Evolutionary conservation across 2,329 filamentous ascomycete genomes (phyloP).

Genomic region (Sordariomycetes sp.): DNA sequence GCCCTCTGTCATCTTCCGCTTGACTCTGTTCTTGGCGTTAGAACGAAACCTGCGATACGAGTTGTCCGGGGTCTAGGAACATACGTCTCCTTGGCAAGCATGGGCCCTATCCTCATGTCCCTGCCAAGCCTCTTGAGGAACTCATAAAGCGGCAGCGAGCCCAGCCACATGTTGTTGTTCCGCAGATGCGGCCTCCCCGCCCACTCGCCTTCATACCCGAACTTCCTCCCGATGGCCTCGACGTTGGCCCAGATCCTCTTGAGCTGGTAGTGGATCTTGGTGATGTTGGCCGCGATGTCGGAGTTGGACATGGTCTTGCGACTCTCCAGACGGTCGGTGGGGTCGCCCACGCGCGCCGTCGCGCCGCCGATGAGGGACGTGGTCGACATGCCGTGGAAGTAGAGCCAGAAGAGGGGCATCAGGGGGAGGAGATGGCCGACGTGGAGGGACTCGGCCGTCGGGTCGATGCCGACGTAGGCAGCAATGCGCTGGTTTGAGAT

Average conservation of each 20-base stretch:
- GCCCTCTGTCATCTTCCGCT: slow-evolving; percentile 70
- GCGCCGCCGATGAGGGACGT: slow-evolving; percentile 62
- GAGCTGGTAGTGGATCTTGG: slow-evolving; percentile 59
- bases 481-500: slow-evolving; percentile 57
- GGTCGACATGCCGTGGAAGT: slow-evolving; percentile 60
- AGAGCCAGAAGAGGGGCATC: slow-evolving; percentile 80
- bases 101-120: slow-evolving; percentile 67
- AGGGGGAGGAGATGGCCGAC: slow-evolving; percentile 71
- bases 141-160: slow-evolving; percentile 59
- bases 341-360: slow-evolving; percentile 71
- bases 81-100: slow-evolving; percentile 82
- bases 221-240: slow-evolving; percentile 50
- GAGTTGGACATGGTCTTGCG: slow-evolving; percentile 41
- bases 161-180: slow-evolving; percentile 83
- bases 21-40: slow-evolving; percentile 39
- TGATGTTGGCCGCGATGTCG: slow-evolving; percentile 51
- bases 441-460: slow-evolving; percentile 69
- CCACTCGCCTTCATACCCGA: slow-evolving; percentile 53
- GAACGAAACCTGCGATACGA: neutral
- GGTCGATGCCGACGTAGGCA: slow-evolving; percentile 73
- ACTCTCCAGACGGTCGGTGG: slow-evolving; percentile 56
- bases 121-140: slow-evolving; percentile 65
- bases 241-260: slow-evolving; percentile 67
- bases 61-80: slow-evolving; percentile 20
- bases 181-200: slow-evolving; percentile 56